Conservation (phyloP, 768 basidiomycete genomes). For the Russula olivacea region DNA sequence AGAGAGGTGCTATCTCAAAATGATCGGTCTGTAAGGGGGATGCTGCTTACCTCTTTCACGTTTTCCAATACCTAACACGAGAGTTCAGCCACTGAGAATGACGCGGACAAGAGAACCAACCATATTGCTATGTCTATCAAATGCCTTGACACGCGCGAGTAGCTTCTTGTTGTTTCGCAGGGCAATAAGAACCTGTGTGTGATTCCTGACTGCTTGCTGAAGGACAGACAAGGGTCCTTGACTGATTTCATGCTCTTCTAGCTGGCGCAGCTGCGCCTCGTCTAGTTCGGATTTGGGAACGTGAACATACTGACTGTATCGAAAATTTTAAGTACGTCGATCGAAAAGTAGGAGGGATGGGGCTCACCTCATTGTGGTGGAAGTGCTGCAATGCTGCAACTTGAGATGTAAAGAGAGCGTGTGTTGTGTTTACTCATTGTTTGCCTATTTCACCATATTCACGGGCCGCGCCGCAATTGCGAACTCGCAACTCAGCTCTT, state of each 20-base stretch:
- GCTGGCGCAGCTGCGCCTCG: slow-evolving; percentile 89
- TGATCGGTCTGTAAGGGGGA: background rate
- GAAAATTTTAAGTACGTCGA: background rate
- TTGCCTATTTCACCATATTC: background rate
- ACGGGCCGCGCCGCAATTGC: background rate
- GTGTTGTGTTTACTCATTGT: slow-evolving; percentile 1
- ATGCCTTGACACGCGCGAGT: slow-evolving; percentile 92
- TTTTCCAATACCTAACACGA: slow-evolving; percentile 81
- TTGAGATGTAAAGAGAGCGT: background rate
- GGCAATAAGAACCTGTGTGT: slow-evolving; percentile 95
- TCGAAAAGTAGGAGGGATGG: background rate
- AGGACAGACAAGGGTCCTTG: slow-evolving; percentile 95
- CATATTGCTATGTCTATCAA: slow-evolving; percentile 99
- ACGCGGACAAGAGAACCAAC: slow-evolving; percentile 39
- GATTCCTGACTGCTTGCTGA: slow-evolving; percentile 96
- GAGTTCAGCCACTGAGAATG: slow-evolving; percentile 15
- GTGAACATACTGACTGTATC: slow-evolving; percentile 88
- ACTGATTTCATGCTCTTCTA: slow-evolving; percentile 98
- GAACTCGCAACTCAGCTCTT: background rate
- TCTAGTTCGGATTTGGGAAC: slow-evolving; percentile 96
- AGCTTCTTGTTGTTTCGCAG: slow-evolving; percentile 98
- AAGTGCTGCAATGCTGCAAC: background rate
- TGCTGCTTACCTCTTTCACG: slow-evolving; percentile 77
- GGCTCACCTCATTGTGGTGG: slow-evolving; percentile 24
- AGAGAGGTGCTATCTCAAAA: background rate